Base-by-base conservation (phyloP, 352 stramenopile species). In the Phytophthora constricta region DNA sequence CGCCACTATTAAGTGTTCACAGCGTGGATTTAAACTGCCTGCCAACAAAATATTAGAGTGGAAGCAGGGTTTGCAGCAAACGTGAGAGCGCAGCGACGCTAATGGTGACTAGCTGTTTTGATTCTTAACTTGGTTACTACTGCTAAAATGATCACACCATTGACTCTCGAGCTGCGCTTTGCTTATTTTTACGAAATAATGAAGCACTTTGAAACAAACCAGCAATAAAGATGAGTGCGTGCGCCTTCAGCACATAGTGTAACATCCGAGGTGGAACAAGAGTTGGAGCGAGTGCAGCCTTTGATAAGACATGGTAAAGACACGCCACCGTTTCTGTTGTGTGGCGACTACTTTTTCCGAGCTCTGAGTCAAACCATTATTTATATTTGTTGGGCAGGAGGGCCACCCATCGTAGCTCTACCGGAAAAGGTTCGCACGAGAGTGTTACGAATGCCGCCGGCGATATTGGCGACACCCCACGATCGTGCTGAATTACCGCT, bases 1-100 rank as follows among this genome's bases (percentile, higher is more conserved):
- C 39, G 87, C 79, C 1, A 87, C 83, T 7, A 41, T 56, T 5
- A 93, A 93, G 59, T 95, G 87, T 55, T 41, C 60, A 19, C 79
- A 89, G 50, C 60, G 75, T 53, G 87, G 85, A 8, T 89, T 91
- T 11, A 60, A 72, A 17, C 59, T 92, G 25, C 53, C 58, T 11
- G 9, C 10, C 0, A 59, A 72, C 10, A 57, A 69, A 27, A 20
- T 76, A 2, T 23, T 46, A n/a, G 31, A 61, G 26, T 86, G 65
- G 70, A 23, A 65, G 14, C 50, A 55, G 23, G 14, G 7, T 49
- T 31, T 79, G 7, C 28, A 72, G 5, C 28, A 27, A 13, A 23
- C 33, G 22, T 22, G 58, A 56, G 9, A 50, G 39, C 37, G 25
- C 17, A 20, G 46, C n/a, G 19, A 55, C 4, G 4, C 39, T 33